phyloP scores from a whole-genome alignment of 805 yeast genomes.

The Maudiozyma turicensis region DNA sequence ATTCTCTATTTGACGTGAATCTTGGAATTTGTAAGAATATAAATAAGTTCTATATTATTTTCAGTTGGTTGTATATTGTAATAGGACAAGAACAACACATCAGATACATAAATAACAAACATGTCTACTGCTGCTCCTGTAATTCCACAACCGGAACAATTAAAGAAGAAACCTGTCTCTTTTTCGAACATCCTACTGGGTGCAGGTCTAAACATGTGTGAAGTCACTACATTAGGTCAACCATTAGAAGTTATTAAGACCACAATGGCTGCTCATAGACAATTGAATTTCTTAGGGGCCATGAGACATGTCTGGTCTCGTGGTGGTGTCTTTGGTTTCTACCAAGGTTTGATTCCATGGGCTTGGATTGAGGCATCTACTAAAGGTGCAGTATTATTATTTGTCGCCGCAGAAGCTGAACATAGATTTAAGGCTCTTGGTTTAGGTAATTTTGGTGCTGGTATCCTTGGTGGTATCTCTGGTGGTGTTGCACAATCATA shows the following conservation, averaged over 20 bases:
- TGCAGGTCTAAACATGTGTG: slow-evolving; percentile 86
- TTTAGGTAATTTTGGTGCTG: slow-evolving; percentile 63
- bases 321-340: slow-evolving; percentile 87
- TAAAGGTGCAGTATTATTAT: slow-evolving; percentile 90
- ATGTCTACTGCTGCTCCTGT: slow-evolving; percentile 1
- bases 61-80: no score
- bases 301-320: slow-evolving; percentile 76
- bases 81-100: no score
- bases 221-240: slow-evolving; percentile 91
- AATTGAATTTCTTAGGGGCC: slow-evolving; percentile 56
- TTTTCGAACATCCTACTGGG: slow-evolving; percentile 87
- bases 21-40: no score
- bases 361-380: slow-evolving; percentile 99
- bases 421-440: slow-evolving; percentile 60
- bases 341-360: slow-evolving; percentile 98
- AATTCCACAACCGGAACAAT: not conserved
- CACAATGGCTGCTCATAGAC: slow-evolving; percentile 96
- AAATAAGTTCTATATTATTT: no score
- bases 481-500: slow-evolving; percentile 98
- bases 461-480: slow-evolving; percentile 89
- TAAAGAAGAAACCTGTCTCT: slow-evolving; percentile 72
- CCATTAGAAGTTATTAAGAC: slow-evolving; percentile 94
- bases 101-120: no score
- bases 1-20: no score
- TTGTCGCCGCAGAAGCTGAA: slow-evolving; percentile 89